Conservation (phyloP, 164 flowering plant genomes). For the Buxus sempervirens region DNA sequence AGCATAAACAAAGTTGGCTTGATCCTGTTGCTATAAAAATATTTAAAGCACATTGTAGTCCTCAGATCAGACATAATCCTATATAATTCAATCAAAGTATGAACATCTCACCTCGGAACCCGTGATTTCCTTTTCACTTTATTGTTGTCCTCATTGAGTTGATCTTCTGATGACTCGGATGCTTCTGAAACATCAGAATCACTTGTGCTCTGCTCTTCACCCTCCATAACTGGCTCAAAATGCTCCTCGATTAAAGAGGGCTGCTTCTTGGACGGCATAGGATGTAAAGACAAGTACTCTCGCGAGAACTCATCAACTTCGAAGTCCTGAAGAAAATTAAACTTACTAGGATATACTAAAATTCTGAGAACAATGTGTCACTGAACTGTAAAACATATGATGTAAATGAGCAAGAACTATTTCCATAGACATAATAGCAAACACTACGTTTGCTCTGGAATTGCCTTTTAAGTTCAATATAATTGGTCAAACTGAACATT, state of each 20-base stretch:
- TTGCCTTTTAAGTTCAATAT: neutral
- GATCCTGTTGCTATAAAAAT: neutral
- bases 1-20: neutral
- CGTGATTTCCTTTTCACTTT: constrained; percentile 30
- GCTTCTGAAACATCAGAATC: constrained; percentile 53
- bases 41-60: no score
- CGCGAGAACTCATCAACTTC: constrained; percentile 63
- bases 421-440: neutral
- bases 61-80: no score
- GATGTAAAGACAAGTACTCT: constrained; percentile 72
- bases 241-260: constrained; percentile 75
- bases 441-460: no score
- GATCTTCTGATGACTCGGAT: constrained; percentile 52
- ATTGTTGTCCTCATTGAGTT: constrained; percentile 16
- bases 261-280: constrained; percentile 53
- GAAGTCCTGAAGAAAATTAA: constrained; percentile 49
- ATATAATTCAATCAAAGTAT: neutral
- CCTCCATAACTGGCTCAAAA: constrained; percentile 68
- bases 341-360: neutral
- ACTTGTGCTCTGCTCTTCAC: constrained; percentile 38
- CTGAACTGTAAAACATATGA: no score
- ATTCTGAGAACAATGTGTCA: neutral
- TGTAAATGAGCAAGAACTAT: neutral
- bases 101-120: constrained; percentile 55
- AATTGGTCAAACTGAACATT: neutral